A percentile compares a stretch with the other conserved stretches of the same genome.
phyloP scores from a whole-genome alignment of 306 rosid species.

The Prunus fruticosa region DNA sequence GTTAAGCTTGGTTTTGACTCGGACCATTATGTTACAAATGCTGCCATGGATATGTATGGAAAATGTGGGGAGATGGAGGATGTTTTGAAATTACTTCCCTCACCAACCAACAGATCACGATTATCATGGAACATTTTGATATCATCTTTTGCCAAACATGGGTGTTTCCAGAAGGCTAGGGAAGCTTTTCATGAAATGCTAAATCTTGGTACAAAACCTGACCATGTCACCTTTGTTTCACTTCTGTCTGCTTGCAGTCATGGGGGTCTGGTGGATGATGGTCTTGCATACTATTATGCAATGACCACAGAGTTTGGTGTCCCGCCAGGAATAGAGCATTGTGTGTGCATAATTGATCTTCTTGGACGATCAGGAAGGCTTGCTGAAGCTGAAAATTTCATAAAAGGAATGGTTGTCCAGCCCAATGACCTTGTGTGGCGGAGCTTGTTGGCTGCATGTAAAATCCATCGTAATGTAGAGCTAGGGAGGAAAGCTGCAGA shows the following conservation, averaged over 20 bases:
- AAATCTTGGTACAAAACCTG: slow-evolving; percentile 59
- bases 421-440: slow-evolving; percentile 85
- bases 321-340: slow-evolving; percentile 71
- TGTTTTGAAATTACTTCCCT: slow-evolving; percentile 61
- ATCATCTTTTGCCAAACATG: slow-evolving; percentile 83
- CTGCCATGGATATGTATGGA: slow-evolving; percentile 95
- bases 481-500: slow-evolving; percentile 71
- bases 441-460: slow-evolving; percentile 80
- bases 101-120: slow-evolving; percentile 46
- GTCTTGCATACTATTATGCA: slow-evolving; percentile 64
- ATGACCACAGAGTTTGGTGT: slow-evolving; percentile 64
- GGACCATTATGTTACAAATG: slow-evolving; percentile 63
- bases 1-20: slow-evolving; percentile 72
- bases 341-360: slow-evolving; percentile 86
- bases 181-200: slow-evolving; percentile 77
- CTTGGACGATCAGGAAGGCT: slow-evolving; percentile 95
- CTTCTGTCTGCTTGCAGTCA: slow-evolving; percentile 93
- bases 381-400: slow-evolving; percentile 66
- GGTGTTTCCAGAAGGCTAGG: slow-evolving; percentile 60
- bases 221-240: slow-evolving; percentile 87
- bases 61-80: slow-evolving; percentile 86
- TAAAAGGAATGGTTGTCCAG: slow-evolving; percentile 57
- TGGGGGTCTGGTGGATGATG: slow-evolving; percentile 87
- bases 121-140: slow-evolving; percentile 89
- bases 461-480: slow-evolving; percentile 70